Evolutionary conservation across 1,284 basidiomycete genomes (phyloP).

Genomic region (Apiotrichum veenhuisii): DNA sequence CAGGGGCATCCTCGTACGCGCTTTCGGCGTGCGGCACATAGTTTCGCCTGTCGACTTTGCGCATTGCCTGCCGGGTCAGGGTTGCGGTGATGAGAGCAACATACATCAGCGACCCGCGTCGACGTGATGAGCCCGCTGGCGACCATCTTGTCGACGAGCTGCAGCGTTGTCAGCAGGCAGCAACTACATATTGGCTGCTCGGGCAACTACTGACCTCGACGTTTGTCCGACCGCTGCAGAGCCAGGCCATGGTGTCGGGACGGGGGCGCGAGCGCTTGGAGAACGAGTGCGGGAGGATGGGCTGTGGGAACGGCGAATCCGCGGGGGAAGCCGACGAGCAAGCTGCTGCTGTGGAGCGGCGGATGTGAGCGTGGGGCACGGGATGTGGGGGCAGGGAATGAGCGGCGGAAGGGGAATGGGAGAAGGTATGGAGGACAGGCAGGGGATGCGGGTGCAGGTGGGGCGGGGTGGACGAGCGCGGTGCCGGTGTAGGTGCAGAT

Average conservation of each 20-base stretch:
- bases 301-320: too few relatives aligned
- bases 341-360: background rate
- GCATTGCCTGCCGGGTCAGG: slow-evolving; percentile 40
- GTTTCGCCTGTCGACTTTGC: slow-evolving; percentile 42
- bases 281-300: background rate
- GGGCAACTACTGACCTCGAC: slow-evolving; percentile 38
- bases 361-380: background rate
- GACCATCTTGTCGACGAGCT: slow-evolving; percentile 44
- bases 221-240: slow-evolving; percentile 38
- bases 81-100: slow-evolving; percentile 1
- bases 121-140: slow-evolving; percentile 36
- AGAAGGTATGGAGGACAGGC: too few relatives aligned
- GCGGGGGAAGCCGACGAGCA: too few relatives aligned
- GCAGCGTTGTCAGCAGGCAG: too few relatives aligned
- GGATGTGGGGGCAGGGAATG: too few relatives aligned
- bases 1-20: slow-evolving; percentile 48
- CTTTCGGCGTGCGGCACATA: slow-evolving; percentile 28
- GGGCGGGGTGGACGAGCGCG: too few relatives aligned
- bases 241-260: slow-evolving; percentile 40
- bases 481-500: too few relatives aligned
- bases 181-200: too few relatives aligned
- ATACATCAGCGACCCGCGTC: slow-evolving; percentile 33
- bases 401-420: too few relatives aligned
- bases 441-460: too few relatives aligned
- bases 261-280: background rate